phyloP scores from a whole-genome alignment of 495 filamentous ascomycete species.

The Aspergillus carlsbadensis region DNA sequence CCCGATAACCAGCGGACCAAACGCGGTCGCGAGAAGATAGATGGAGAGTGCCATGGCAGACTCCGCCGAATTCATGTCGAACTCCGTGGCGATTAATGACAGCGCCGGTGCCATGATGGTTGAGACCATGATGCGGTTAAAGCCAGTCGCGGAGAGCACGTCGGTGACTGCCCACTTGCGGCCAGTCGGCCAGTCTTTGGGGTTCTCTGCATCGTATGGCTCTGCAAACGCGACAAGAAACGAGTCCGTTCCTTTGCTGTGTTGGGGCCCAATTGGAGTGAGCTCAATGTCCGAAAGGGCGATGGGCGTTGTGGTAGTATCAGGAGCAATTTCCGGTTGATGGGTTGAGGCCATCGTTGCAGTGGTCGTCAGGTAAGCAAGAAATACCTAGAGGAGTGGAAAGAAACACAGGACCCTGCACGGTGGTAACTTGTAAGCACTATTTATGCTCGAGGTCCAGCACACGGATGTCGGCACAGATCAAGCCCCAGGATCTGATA shows the following conservation, averaged over 20 bases:
- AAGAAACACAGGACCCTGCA: too few species aligned
- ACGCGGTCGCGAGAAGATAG: constrained; percentile 68
- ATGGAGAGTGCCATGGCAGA: constrained; percentile 60
- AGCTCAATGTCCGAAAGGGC: not conserved
- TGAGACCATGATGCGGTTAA: constrained; percentile 64
- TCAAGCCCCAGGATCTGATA: too few species aligned
- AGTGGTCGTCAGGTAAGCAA: too few species aligned
- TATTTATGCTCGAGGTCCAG: too few species aligned
- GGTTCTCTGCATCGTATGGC: constrained; percentile 38
- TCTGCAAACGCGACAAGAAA: constrained; percentile 36
- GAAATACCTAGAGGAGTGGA: too few species aligned
- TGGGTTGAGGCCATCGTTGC: too few species aligned
- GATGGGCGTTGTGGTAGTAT: not conserved
- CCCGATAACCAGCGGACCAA: constrained; percentile 61
- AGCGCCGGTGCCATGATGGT: constrained; percentile 71
- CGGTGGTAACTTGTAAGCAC: too few species aligned
- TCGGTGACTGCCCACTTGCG: constrained; percentile 56
- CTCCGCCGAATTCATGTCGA: constrained; percentile 55
- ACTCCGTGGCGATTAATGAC: constrained; percentile 49
- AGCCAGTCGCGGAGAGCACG: constrained; percentile 40
- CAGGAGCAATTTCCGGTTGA: too few species aligned
- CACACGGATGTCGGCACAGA: too few species aligned
- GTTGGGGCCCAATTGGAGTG: not conserved
- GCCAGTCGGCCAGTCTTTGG: constrained; percentile 40
- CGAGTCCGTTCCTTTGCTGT: not conserved